Evolutionary conservation across 2,329 filamentous ascomycete genomes (phyloP).

Genomic region (Dissoconium aciculare): DNA sequence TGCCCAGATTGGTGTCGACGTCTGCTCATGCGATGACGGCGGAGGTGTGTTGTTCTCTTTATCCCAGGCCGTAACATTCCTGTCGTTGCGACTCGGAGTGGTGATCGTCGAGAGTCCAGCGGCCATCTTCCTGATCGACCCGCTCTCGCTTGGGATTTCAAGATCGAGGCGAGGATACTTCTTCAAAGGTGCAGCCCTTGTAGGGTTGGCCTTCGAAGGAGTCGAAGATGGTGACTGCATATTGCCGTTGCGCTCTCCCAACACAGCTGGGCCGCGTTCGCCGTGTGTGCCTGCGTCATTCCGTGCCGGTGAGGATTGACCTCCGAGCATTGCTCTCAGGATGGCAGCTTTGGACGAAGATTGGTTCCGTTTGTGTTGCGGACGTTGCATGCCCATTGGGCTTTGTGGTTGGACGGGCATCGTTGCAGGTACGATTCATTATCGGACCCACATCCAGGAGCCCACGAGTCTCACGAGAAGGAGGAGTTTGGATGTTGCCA

Average conservation of each 20-base stretch:
- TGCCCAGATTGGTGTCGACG: slow-evolving; percentile 60
- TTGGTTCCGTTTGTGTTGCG: slow-evolving; percentile 1
- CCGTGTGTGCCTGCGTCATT: background rate
- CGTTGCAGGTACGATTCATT: background rate
- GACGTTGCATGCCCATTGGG: background rate
- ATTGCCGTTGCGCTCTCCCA: slow-evolving; percentile 21
- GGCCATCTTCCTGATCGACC: slow-evolving; percentile 70
- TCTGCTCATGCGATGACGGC: slow-evolving; percentile 29
- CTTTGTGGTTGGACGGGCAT: background rate
- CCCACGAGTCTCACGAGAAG: too few relatives aligned
- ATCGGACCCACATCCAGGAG: too few relatives aligned
- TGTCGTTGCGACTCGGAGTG: slow-evolving; percentile 54
- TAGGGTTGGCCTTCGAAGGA: slow-evolving; percentile 23
- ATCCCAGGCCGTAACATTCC: slow-evolving; percentile 41
- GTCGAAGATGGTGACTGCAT: slow-evolving; percentile 21
- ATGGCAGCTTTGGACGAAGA: background rate
- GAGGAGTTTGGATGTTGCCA: too few relatives aligned
- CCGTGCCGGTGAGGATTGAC: background rate
- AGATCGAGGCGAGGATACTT: slow-evolving; percentile 23
- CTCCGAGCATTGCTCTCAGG: background rate
- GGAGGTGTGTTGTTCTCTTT: slow-evolving; percentile 70
- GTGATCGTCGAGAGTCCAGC: slow-evolving; percentile 61
- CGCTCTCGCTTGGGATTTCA: slow-evolving; percentile 51
- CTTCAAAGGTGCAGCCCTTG: slow-evolving; percentile 24
- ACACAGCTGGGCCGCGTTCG: slow-evolving; percentile 5